Evolutionary conservation across 352 stramenopile genomes (phyloP).

Genomic region (Pythium coloratum): DNA sequence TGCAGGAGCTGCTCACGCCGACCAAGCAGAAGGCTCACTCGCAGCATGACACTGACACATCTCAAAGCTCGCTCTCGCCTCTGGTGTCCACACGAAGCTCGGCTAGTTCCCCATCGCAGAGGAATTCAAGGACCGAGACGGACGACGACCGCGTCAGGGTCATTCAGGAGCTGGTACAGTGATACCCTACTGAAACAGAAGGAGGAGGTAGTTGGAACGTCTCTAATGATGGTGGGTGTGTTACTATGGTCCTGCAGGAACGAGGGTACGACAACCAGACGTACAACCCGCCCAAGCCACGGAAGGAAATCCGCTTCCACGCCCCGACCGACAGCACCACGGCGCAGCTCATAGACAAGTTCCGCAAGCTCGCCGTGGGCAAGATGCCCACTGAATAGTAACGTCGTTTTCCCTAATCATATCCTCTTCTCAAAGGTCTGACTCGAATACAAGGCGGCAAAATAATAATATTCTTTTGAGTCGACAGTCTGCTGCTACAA

Average conservation of each 20-base stretch:
- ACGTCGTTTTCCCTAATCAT: background rate
- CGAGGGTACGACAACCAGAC: constrained; percentile 50
- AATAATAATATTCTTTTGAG: constrained; percentile 5
- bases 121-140: constrained; percentile 7
- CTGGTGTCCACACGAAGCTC: constrained; percentile 6
- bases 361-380: constrained; percentile 75
- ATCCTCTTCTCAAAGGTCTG: too few relatives aligned
- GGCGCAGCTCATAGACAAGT: constrained; percentile 76
- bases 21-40: constrained; percentile 23
- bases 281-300: constrained; percentile 49
- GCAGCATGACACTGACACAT: background rate
- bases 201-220: background rate
- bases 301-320: constrained; percentile 50
- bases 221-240: background rate
- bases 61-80: background rate
- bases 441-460: background rate
- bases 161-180: constrained; percentile 13
- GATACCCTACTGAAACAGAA: background rate
- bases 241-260: constrained; percentile 32
- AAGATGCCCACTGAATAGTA: constrained; percentile 34
- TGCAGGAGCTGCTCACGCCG: constrained; percentile 54
- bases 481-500: background rate
- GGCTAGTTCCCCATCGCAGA: constrained; percentile 2
- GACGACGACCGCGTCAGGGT: background rate
- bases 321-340: constrained; percentile 62